Percentiles rank a stretch among this genome's conserved stretches.
Conservation (phyloP, 371 early-diverging fungal genomes). For the Lichtheimia hyalospora region DNA sequence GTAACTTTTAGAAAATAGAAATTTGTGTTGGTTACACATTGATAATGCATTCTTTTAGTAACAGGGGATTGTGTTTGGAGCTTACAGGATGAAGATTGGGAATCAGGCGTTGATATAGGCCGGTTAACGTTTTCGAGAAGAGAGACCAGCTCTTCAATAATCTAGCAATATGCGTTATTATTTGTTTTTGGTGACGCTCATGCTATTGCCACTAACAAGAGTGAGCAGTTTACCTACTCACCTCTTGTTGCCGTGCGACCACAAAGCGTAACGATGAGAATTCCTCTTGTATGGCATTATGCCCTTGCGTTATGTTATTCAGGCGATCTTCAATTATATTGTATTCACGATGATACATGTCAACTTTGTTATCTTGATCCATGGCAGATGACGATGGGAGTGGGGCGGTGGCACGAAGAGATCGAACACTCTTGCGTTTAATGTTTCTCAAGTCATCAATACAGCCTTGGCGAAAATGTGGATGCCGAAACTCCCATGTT, state of each 20-base stretch:
- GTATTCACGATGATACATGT: conserved; percentile 10
- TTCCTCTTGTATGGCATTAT: conserved; percentile 23
- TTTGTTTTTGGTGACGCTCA: too few species aligned
- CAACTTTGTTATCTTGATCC: background rate
- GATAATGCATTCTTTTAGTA: too few species aligned
- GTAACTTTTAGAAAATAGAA: too few species aligned
- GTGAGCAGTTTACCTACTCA: conserved; percentile 8
- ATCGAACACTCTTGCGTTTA: conserved; percentile 62
- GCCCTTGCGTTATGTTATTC: conserved; percentile 16
- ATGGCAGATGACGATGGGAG: background rate
- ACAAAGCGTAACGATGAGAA: conserved; percentile 22
- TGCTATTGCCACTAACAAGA: too few species aligned
- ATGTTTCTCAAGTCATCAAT: conserved; percentile 58
- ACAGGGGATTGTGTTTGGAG: too few species aligned
- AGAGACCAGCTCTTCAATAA: too few species aligned
- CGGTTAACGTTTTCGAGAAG: too few species aligned
- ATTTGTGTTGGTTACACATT: too few species aligned
- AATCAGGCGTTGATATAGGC: too few species aligned
- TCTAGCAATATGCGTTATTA: too few species aligned
- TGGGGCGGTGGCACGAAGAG: conserved; percentile 7
- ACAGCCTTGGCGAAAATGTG: conserved; percentile 62
- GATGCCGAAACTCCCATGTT: conserved; percentile 74
- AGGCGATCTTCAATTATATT: conserved; percentile 23
- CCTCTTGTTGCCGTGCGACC: conserved; percentile 35
- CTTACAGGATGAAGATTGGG: too few species aligned